Conservation (phyloP, 1,139 yeast species). For the Protomyces inouyei region DNA sequence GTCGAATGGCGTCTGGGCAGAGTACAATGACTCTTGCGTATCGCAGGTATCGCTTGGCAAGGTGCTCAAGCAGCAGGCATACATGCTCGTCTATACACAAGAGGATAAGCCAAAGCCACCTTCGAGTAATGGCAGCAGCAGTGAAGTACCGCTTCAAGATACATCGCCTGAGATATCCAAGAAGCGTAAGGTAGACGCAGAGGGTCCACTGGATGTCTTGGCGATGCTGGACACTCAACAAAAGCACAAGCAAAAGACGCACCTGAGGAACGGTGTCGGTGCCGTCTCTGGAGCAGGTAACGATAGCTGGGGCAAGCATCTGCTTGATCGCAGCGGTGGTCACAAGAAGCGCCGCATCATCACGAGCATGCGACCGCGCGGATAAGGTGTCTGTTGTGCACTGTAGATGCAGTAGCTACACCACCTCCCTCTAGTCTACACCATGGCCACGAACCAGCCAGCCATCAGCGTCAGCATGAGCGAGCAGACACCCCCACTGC, state of each 20-base stretch:
- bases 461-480: not conserved
- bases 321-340: not conserved
- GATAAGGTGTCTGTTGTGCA: not conserved
- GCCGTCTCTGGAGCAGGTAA: not conserved
- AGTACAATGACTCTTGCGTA: slow-evolving; percentile 88
- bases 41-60: slow-evolving; percentile 65
- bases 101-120: not conserved
- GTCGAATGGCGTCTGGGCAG: slow-evolving; percentile 87
- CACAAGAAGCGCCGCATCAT: not conserved
- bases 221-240: not conserved
- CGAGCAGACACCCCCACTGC: not conserved
- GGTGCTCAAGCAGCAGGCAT: slow-evolving; percentile 82
- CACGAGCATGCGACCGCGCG: not conserved
- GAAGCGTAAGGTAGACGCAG: not conserved
- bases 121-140: not conserved
- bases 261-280: not conserved
- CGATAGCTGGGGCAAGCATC: not conserved
- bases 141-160: not conserved
- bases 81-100: slow-evolving; percentile 64
- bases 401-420: not conserved
- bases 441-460: not conserved
- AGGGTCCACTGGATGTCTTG: not conserved
- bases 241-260: not conserved
- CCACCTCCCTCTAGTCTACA: not conserved
- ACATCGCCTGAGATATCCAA: not conserved